Base-by-base conservation (phyloP, 1,284 basidiomycete genomes). In the Vanrija pseudolonga region DNA sequence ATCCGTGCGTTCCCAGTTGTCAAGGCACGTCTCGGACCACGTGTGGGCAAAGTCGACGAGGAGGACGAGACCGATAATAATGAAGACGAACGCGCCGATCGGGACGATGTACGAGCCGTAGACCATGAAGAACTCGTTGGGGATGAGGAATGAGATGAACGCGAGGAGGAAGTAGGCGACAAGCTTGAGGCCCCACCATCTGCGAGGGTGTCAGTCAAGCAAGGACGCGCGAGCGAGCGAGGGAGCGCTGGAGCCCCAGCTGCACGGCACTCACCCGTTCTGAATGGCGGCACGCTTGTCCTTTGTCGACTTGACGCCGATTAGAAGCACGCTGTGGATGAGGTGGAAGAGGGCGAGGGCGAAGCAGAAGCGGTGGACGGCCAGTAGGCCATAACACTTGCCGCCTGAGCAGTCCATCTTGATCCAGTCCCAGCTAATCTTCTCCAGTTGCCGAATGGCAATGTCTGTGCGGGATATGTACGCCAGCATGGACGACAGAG, bases 181-280 rank as follows among this genome's bases (percentile, higher is more conserved):
- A 36, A 92, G 85, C 73, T 99, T 99, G 14, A 93, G 94, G 36
- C 95, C 95, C 95, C 95, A 99, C 94, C 94, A 99, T 24, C 90
- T 93, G 63, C 9, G 3, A 19, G n/a, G n/a, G 41, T 19, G 48
- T 54, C 23, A 45, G 24, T 26, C 23, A 14, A 4, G 19, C 22
- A 23, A 60, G 17, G 14, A 6, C 38, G 17, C 19, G 38, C 18
- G n/a, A n/a, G n/a, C n/a, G n/a, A n/a, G n/a, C n/a, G n/a, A n/a
- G n/a, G n/a, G n/a, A n/a, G 23, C n/a, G 51, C 17, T 11, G 12
- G 47, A 32, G 32, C 32, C 32, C 32, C 32, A 9, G 24, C 17
- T 6, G 9, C 8, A 15, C 24, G 32, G 12, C 32, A 69, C 82
- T 62, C 72, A 91, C 88, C 95, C 95, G 72, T 99, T 99, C 80